phyloP scores from a whole-genome alignment of 2,329 filamentous ascomycete genomes.

The Penicillium sp. region DNA sequence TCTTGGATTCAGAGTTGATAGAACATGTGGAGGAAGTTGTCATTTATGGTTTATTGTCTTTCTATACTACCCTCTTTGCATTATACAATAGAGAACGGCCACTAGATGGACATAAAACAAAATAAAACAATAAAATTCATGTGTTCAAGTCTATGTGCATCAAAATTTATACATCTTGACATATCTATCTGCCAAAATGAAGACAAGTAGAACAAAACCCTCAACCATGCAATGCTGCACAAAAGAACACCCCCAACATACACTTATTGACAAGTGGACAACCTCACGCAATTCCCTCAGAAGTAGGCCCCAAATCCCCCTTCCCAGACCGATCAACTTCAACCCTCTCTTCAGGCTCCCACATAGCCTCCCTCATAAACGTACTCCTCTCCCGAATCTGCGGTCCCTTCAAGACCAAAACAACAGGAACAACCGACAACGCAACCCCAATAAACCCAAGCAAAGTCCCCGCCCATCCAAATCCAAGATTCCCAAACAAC shows the following conservation, averaged over 20 bases:
- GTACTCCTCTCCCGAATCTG: slow-evolving; percentile 36
- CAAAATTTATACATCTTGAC: background rate
- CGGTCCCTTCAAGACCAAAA: slow-evolving; percentile 43
- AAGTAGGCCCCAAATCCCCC: background rate
- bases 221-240: background rate
- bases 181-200: background rate
- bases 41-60: slow-evolving; percentile 6
- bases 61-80: slow-evolving; percentile 6
- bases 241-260: background rate
- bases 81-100: slow-evolving; percentile 10
- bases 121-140: slow-evolving; percentile 2
- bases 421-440: slow-evolving; percentile 41
- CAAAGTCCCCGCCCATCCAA: slow-evolving; percentile 45
- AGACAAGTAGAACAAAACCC: background rate
- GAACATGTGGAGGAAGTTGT: slow-evolving; percentile 7
- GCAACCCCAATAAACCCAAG: slow-evolving; percentile 45
- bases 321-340: slow-evolving; percentile 11
- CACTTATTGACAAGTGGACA: background rate
- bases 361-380: slow-evolving; percentile 29
- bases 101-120: slow-evolving; percentile 16
- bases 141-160: background rate
- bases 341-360: slow-evolving; percentile 15
- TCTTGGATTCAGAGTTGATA: background rate
- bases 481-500: slow-evolving; percentile 43
- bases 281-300: background rate